Conservation (phyloP, 192 early-diverging fungal species). For the Pilobolus umbonatus region DNA sequence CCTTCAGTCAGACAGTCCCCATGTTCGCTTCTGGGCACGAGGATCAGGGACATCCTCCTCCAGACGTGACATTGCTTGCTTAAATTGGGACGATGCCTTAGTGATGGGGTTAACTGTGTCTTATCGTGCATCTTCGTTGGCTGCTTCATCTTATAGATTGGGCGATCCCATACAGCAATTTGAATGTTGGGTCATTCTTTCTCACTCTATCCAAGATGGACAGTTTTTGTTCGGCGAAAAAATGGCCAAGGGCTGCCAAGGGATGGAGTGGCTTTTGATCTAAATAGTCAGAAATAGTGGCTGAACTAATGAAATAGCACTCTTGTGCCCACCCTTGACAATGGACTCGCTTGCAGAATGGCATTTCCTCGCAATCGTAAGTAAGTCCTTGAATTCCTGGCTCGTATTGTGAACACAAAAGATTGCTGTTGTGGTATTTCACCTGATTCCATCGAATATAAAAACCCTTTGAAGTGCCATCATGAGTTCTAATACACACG, state of each 20-base stretch:
- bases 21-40: constrained; percentile 1
- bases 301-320: constrained; percentile 1
- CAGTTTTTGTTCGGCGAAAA: constrained; percentile 1
- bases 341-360: constrained; percentile 4
- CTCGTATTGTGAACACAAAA: constrained; percentile 9
- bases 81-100: neutral
- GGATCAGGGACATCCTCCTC: neutral
- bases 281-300: neutral
- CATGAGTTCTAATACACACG: too few species aligned
- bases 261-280: neutral
- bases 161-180: neutral
- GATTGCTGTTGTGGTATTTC: too few species aligned
- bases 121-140: neutral
- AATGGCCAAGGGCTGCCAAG: neutral
- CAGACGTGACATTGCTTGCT: neutral
- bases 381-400: constrained; percentile 8
- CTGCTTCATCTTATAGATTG: neutral
- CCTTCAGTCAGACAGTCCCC: neutral
- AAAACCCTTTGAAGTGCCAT: too few species aligned
- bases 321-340: constrained; percentile 7
- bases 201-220: neutral
- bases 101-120: neutral
- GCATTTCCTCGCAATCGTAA: neutral
- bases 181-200: neutral
- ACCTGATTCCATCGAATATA: too few species aligned